A percentile compares a stretch with the other conserved stretches of the same genome.
These are phyloP conservation scores for Escallonia herrerae DNA, from an alignment of 129 eudicot genomes.

Conservation along the genomic window DNA sequence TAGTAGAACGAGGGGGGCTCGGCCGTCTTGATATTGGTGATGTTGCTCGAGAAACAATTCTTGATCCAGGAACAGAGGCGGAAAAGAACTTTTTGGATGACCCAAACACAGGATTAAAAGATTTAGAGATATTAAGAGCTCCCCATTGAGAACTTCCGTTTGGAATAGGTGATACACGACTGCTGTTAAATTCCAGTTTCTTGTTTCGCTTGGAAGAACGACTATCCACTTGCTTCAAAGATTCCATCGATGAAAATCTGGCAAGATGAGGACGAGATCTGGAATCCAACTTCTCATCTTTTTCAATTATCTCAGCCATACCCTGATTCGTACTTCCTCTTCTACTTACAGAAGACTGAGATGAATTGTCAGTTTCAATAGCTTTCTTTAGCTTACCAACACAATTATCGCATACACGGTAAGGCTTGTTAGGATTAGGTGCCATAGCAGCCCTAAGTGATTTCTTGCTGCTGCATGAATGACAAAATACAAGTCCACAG, in stretches of 20 bases:
- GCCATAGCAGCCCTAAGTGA: constrained; percentile 97
- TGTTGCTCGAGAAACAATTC: constrained; percentile 95
- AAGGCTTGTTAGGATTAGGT: constrained; percentile 87
- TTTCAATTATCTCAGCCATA: constrained; percentile 38
- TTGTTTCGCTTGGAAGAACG: constrained; percentile 75
- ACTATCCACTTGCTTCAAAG: constrained; percentile 55
- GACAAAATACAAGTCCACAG: constrained; percentile 94
- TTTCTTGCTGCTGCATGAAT: constrained; percentile 96
- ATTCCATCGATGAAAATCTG: constrained; percentile 73
- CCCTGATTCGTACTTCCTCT: constrained; percentile 55
- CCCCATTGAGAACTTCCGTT: constrained; percentile 91
- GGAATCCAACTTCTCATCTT: constrained; percentile 61
- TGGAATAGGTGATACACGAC: constrained; percentile 93
- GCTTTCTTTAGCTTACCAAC: constrained; percentile 62
- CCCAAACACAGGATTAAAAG: constrained; percentile 83
- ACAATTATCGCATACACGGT: constrained; percentile 95
- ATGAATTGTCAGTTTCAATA: constrained; percentile 43
- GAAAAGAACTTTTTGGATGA: constrained; percentile 90
- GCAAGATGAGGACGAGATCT: constrained; percentile 75
- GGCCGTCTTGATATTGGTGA: constrained; percentile 88
- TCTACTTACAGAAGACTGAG: constrained; percentile 61
- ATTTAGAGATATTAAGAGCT: constrained; percentile 58
- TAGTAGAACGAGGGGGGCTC: constrained; percentile 96
- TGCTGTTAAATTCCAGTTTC: constrained; percentile 72
- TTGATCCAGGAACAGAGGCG: constrained; percentile 98